Conservation (phyloP, 2,329 filamentous ascomycete species). For the Phialocephala subalpina region DNA sequence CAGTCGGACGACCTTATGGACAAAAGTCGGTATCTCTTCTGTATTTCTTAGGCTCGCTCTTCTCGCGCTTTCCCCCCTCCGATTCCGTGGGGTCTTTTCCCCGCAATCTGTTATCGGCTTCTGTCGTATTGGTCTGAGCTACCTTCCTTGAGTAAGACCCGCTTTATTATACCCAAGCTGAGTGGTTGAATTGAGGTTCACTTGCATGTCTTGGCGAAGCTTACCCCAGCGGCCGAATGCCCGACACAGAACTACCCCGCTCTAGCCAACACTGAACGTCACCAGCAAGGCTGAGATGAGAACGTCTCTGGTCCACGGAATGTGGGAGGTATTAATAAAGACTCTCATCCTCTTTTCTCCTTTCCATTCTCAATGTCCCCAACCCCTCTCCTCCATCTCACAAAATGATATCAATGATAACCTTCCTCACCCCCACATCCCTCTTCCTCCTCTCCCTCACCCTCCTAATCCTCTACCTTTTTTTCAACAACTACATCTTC, state of each 20-base stretch:
- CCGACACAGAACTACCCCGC: not conserved
- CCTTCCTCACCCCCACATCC: constrained; percentile 12
- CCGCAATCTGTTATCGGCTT: not conserved
- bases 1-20: not conserved
- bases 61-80: too few species aligned
- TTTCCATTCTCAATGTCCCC: not conserved
- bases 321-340: not conserved
- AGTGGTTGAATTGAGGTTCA: not conserved
- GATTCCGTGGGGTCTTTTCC: not conserved
- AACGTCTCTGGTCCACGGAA: not conserved
- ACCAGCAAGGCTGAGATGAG: not conserved
- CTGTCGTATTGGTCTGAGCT: not conserved
- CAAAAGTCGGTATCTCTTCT: not conserved
- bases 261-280: not conserved
- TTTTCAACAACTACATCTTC: constrained; percentile 18
- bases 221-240: not conserved
- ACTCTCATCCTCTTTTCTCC: not conserved
- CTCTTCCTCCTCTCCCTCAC: constrained; percentile 1
- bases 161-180: not conserved
- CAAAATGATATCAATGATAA: not conserved
- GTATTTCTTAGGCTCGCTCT: not conserved
- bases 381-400: not conserved
- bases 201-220: not conserved
- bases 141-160: not conserved
- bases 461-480: constrained; percentile 15